These are phyloP conservation scores for Boletus rufocinnamomeus DNA, from an alignment of 768 basidiomycete genomes.

Conservation along the genomic window DNA sequence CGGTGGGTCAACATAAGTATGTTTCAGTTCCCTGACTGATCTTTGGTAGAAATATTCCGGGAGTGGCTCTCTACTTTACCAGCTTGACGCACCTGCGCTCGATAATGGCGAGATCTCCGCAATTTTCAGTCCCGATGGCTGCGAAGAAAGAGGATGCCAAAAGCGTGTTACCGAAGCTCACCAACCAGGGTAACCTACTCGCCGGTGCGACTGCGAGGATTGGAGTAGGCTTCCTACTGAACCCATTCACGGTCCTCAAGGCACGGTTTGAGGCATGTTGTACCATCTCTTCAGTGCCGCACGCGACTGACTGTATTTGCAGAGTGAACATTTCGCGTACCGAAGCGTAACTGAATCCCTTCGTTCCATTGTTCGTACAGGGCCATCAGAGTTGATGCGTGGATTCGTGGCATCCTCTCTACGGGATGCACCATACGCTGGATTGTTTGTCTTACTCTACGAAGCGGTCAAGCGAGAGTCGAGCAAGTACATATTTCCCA, in stretches of 20 bases:
- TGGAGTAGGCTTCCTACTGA: constrained; percentile 78
- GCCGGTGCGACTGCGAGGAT: constrained; percentile 85
- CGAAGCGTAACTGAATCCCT: constrained; percentile 60
- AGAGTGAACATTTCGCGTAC: constrained; percentile 83
- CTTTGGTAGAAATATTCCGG: constrained; percentile 77
- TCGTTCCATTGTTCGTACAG: constrained; percentile 59
- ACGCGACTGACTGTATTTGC: constrained; percentile 9
- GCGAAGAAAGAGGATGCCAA: constrained; percentile 25
- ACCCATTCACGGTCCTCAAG: constrained; percentile 90
- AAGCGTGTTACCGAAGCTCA: constrained; percentile 71
- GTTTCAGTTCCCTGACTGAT: constrained; percentile 4
- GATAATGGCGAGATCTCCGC: constrained; percentile 67
- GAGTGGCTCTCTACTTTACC: constrained; percentile 92
- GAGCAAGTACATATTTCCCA: constrained; percentile 43
- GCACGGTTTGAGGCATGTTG: constrained; percentile 81
- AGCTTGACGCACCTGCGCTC: constrained; percentile 80
- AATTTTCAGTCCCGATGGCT: constrained; percentile 51
- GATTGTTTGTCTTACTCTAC: constrained; percentile 85
- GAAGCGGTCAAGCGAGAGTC: constrained; percentile 81
- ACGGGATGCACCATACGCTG: constrained; percentile 95
- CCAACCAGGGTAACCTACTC: constrained; percentile 77
- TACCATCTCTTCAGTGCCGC: background rate
- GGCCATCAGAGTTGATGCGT: constrained; percentile 79
- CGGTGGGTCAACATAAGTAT: constrained; percentile 46
- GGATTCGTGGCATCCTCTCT: constrained; percentile 86